phyloP scores from a whole-genome alignment of 2,329 filamentous ascomycete genomes.

The Geosmithia putterillii region DNA sequence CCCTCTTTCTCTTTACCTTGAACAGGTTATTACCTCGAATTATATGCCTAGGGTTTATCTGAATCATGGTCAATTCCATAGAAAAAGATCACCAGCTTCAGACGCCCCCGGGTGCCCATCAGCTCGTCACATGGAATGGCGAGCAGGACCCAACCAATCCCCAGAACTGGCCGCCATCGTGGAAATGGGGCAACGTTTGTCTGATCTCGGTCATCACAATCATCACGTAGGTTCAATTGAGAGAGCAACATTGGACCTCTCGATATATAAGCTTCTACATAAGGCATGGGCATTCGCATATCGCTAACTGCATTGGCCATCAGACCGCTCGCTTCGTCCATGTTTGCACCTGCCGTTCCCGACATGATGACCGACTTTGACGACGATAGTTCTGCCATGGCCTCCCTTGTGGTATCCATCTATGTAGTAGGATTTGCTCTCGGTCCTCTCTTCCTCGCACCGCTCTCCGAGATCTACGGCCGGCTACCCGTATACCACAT shows the following conservation, averaged over 20 bases:
- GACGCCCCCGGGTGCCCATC: not conserved
- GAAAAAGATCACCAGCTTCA: too few species aligned
- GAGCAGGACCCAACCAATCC: slow-evolving; percentile 34
- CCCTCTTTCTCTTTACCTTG: too few species aligned
- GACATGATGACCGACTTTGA: slow-evolving; percentile 52
- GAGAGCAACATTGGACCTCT: too few species aligned
- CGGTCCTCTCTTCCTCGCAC: slow-evolving; percentile 33
- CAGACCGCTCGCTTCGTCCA: slow-evolving; percentile 14
- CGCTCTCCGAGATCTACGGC: slow-evolving; percentile 36
- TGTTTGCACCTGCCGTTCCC: slow-evolving; percentile 57
- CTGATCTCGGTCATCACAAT: slow-evolving; percentile 22
- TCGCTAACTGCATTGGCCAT: too few species aligned
- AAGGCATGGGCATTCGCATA: too few species aligned
- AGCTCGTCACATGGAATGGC: slow-evolving; percentile 35
- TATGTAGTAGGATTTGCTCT: slow-evolving; percentile 42
- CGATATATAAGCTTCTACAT: too few species aligned
- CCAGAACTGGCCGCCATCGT: slow-evolving; percentile 36
- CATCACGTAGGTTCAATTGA: slow-evolving; percentile 35
- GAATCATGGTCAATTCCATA: too few species aligned
- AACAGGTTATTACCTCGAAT: too few species aligned
- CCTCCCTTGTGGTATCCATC: slow-evolving; percentile 29
- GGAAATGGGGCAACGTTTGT: slow-evolving; percentile 31
- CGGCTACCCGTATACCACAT: slow-evolving; percentile 28
- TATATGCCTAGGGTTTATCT: too few species aligned
- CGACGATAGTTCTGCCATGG: slow-evolving; percentile 35